Base-by-base conservation (phyloP, 192 early-diverging fungal species). In the Jimgerdemannia lactiflua region DNA sequence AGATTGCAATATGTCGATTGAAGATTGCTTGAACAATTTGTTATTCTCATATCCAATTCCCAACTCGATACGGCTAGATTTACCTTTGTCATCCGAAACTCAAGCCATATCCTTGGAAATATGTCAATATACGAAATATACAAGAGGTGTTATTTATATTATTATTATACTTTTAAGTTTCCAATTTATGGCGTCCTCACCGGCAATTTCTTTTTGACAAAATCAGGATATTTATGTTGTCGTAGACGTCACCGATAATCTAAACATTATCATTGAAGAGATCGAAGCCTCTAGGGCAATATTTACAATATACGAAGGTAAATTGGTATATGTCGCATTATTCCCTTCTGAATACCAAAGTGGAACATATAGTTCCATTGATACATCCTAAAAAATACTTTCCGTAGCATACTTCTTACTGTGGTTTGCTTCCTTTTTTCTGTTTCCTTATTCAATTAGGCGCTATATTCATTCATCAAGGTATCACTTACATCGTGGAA, bases 401-500 rank as follows among this genome's bases (percentile, higher is more conserved):
- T 29, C 29, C 29, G 29, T 29, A 29, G 29, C 29, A 29, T 29
- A 29, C 29, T 29, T 29, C 29, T 29, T 0, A 29, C 29, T 29
- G 29, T 29, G 29, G 29, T 29, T 29, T 29, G 29, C 29, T 29
- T 29, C 29, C 29, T 29, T 29, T 29, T 29, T 29, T 29, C 29
- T 29, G 29, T 29, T 29, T 29, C 29, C 29, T 29, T 29, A 29
- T 29, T 29, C 29, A 29, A 14, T 43, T 69, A 89, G 88, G 89
- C 9, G 86, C 89, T 4, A 83, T 91, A 3, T 90, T 90, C 59
- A 78, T 90, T 8, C 90, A 91, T 69, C 86, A 88, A 69, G 90
- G 90, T 29, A 43, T 72, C 68, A 66, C 90, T 0, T 91, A 86
- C 69, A 43, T 85, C 2, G 88, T 91, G 39, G 78, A 85, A 41